phyloP scores from a whole-genome alignment of 208 protist genomes.

The Strigomonas galati region DNA sequence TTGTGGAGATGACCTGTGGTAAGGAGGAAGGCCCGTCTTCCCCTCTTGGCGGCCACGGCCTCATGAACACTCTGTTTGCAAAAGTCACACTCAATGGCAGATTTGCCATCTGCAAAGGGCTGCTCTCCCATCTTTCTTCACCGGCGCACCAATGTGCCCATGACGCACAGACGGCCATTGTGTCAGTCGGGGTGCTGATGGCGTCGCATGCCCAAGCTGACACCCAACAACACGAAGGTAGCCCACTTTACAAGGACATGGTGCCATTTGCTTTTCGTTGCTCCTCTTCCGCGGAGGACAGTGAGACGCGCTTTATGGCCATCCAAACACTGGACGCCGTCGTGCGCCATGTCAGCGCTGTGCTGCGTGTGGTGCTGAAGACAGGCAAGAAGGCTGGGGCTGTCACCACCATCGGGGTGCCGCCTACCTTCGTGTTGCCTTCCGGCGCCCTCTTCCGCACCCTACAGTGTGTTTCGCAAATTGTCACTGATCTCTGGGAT shows the following conservation, averaged over 20 bases:
- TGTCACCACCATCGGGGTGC: background rate
- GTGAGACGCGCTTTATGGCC: conserved; percentile 88
- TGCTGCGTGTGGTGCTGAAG: conserved; percentile 28
- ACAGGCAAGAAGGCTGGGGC: conserved; percentile 2
- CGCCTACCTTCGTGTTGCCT: conserved; percentile 29
- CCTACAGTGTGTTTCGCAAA: conserved; percentile 51
- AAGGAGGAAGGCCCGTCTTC: background rate
- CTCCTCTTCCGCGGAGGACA: conserved; percentile 54
- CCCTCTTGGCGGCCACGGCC: background rate
- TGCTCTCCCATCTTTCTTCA: conserved; percentile 73
- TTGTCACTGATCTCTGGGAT: conserved; percentile 88
- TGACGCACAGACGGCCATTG: conserved; percentile 14
- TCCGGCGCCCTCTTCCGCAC: conserved; percentile 34
- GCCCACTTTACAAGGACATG: conserved; percentile 55
- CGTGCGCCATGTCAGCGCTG: conserved; percentile 65
- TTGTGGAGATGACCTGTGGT: background rate
- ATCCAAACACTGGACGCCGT: conserved; percentile 85
- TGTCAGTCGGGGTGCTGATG: conserved; percentile 41
- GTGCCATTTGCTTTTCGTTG: conserved; percentile 50
- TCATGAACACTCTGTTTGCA: conserved; percentile 17
- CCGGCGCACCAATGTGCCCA: conserved; percentile 33
- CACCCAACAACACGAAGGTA: background rate
- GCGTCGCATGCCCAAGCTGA: conserved; percentile 8
- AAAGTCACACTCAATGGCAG: conserved; percentile 64
- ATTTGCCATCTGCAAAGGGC: conserved; percentile 82